phyloP scores from a whole-genome alignment of 2,329 filamentous ascomycete genomes.

The Ceratocystis destructans region DNA sequence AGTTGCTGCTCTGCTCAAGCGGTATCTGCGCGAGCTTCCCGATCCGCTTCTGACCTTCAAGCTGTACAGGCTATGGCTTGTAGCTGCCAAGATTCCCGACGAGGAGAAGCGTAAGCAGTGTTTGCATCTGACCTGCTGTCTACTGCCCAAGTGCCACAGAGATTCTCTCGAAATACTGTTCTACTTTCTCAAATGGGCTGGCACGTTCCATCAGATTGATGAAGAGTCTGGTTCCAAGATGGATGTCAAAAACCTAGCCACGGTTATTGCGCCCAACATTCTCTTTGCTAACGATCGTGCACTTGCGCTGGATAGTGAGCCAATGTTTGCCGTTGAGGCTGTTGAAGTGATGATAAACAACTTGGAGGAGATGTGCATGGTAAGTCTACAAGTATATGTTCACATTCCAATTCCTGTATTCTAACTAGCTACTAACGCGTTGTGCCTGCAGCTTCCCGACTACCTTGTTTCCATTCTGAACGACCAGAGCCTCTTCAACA shows the following conservation, averaged over 20 bases:
- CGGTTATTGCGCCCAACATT: constrained; percentile 94
- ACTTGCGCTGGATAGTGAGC: constrained; percentile 64
- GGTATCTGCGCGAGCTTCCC: constrained; percentile 85
- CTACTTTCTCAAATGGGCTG: constrained; percentile 92
- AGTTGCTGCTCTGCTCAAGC: constrained; percentile 83
- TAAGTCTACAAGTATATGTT: constrained; percentile 35
- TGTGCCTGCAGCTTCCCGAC: constrained; percentile 60
- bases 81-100: constrained; percentile 75
- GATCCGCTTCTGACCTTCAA: constrained; percentile 93
- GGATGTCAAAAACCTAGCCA: constrained; percentile 95
- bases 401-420: neutral
- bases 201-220: constrained; percentile 92
- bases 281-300: constrained; percentile 57
- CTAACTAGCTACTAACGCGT: constrained; percentile 20
- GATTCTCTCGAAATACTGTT: constrained; percentile 93
- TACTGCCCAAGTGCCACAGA: constrained; percentile 81
- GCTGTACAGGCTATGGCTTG: constrained; percentile 79
- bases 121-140: constrained; percentile 78
- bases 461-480: constrained; percentile 76
- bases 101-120: constrained; percentile 69
- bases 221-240: constrained; percentile 97
- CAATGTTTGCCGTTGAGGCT: constrained; percentile 84
- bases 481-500: constrained; percentile 63
- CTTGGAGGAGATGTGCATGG: constrained; percentile 95
- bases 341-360: constrained; percentile 82